Base-by-base conservation (phyloP, 2,329 filamentous ascomycete species). In the Neofusicoccum umdonicola region DNA sequence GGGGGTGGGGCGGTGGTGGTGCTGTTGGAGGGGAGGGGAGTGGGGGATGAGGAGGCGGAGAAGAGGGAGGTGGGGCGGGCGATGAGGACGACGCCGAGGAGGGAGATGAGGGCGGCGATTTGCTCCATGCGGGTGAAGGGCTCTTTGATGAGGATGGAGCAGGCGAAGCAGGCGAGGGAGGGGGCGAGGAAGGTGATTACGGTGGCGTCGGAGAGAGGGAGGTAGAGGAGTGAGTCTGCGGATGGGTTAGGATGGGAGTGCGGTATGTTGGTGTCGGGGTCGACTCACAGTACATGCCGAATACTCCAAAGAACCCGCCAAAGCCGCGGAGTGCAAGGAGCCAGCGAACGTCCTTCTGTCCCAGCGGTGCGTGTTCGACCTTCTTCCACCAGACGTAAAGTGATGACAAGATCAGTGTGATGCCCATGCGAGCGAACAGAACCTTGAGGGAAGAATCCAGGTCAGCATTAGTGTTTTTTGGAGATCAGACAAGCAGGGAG, bases 161-260 rank as follows among this genome's bases (percentile, higher is more conserved):
- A 96, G 17, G 90, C 84, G 79, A 93, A 92, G 65, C 91, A 92
- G 19, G 91, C 86, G 5, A 96, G 82, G 13, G 89, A 89, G 0
- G 93, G 93, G 0, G 90, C 87, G 5, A 97, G 83, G 73, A 97
- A 97, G 8, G 92, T 95, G 62, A 97, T 89, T 39, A 97, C 93
- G 0, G 91, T 95, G 2, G 93, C 92, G 74, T 97, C 93, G 15
- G 92, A 90, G 2, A 97, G 83, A 0, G 92, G 91, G 3, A 97
- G 85, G 71, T 96, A 96, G 72, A 91, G 85, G 65, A 91, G 79
- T 7, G 87, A 89, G 71, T 88, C 82, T 83, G 7, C 5, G 13
- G 12, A 60, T 71, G 22, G 72, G 71, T 64, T 6, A 42, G 47
- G 8, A 8, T 19, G 79, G 1, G 31, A 9, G 27, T 13, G 42